Evolutionary conservation across 2,329 filamentous ascomycete genomes (phyloP), one percentile per base, ranked within the genome.

Genomic region (Chrysosporium keratinophilum): DNA sequence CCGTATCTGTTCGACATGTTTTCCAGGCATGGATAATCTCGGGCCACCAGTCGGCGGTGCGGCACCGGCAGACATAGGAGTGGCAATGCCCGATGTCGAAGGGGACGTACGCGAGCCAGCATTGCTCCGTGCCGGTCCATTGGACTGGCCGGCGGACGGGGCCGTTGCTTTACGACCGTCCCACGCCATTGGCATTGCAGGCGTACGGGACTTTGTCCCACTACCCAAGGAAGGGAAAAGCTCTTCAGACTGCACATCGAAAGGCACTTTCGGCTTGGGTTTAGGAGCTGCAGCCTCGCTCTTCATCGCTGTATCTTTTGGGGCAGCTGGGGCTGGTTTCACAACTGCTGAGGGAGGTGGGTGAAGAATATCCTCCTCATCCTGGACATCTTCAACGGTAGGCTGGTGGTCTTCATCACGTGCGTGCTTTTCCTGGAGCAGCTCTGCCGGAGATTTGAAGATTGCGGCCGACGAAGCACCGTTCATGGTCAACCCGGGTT

Each of bases 201-300:
- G 70, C 15, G 72, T 71, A 59, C 73, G 71, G 34, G 82, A 75
- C 71, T 89, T 90, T 51, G 82, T 75, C 5, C 71, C 79, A 58
- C 80, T 78, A 52, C 90, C 91, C 45, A 98, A 80, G 62, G 90
- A 84, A n/a, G 93, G 93, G 78, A 98, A 98, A 56, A 87, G 76
- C 71, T 97, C 90, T 66, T 94, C 87, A 15, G 88, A 95, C 64
- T 87, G 80, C 17, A 88, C 90, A 69, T 97, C 88, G 57, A 96
- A 34, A 76, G 69, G 57, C 66, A 69, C 56, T 65, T 57, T 33
- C 66, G 66, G 56, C 54, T 79, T 74, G 35, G 75, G 56, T 31
- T 52, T 57, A 3, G 63, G 46, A 7, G 19, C 6, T 28, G 40
- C 6, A 28, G 76, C 67, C 15, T 50, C 48, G 87, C 88, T 51